Percentiles rank a stretch among this genome's conserved stretches.
Conservation (phyloP, 2,329 filamentous ascomycete species). For the Bipolaris zeicola region DNA sequence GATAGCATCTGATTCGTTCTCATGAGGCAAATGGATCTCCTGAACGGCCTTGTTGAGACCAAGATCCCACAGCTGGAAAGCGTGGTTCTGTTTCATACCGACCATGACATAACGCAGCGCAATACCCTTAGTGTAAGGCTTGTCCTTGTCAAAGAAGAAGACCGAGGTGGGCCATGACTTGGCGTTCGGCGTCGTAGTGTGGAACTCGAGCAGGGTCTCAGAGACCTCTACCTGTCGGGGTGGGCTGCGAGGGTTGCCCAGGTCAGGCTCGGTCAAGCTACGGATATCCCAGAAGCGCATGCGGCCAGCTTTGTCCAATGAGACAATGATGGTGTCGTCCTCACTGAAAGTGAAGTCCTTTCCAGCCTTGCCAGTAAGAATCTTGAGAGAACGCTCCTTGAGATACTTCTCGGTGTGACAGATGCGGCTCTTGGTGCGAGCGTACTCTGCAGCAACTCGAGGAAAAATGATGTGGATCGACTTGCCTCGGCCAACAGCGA, state of each 20-base stretch:
- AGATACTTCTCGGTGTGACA: slow-evolving; percentile 90
- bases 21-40: slow-evolving; percentile 94
- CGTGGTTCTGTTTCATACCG: slow-evolving; percentile 98
- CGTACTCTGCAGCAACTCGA: slow-evolving; percentile 59
- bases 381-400: slow-evolving; percentile 85
- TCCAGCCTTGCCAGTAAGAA: slow-evolving; percentile 95
- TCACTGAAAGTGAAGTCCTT: slow-evolving; percentile 99
- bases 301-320: slow-evolving; percentile 92
- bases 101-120: slow-evolving; percentile 95
- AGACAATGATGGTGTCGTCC: slow-evolving; percentile 92
- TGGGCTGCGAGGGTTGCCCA: slow-evolving; percentile 50
- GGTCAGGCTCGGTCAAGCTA: slow-evolving; percentile 65
- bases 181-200: slow-evolving; percentile 83
- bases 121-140: slow-evolving; percentile 86
- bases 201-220: slow-evolving; percentile 83
- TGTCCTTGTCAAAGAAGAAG: slow-evolving; percentile 92
- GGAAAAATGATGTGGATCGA: slow-evolving; percentile 87
- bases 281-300: slow-evolving; percentile 99
- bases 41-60: slow-evolving; percentile 94
- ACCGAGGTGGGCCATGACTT: slow-evolving; percentile 98
- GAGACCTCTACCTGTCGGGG: slow-evolving; percentile 73
- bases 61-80: slow-evolving; percentile 97
- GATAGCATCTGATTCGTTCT: slow-evolving; percentile 95
- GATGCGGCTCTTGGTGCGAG: slow-evolving; percentile 58
- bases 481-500: slow-evolving; percentile 93